Conservation (phyloP, 257 asterid genomes). For the Paraleonurus japonicus region DNA sequence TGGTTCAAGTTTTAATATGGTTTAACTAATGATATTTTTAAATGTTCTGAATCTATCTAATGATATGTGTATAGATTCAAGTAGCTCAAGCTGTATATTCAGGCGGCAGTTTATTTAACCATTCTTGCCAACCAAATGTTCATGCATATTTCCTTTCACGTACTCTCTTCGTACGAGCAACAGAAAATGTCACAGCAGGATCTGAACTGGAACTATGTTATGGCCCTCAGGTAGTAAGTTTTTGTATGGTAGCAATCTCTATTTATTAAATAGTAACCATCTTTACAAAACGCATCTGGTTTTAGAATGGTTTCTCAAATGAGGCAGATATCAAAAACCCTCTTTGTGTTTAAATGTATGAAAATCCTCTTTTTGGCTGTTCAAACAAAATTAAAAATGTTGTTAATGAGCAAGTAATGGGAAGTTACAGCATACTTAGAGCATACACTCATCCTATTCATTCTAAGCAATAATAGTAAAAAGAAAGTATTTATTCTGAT, state of each 20-base stretch:
- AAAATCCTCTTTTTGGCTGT: too few relatives aligned
- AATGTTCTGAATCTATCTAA: constrained; percentile 19
- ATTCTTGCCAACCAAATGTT: constrained; percentile 85
- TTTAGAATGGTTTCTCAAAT: constrained; percentile 13
- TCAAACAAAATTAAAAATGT: too few relatives aligned
- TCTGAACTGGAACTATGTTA: constrained; percentile 81
- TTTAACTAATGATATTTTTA: constrained; percentile 19
- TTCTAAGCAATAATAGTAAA: not conserved
- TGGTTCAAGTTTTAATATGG: constrained; percentile 12
- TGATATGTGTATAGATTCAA: constrained; percentile 52
- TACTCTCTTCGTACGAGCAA: constrained; percentile 69
- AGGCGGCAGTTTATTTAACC: constrained; percentile 84
- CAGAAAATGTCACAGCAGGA: constrained; percentile 64
- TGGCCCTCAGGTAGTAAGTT: constrained; percentile 76
- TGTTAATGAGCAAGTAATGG: not conserved
- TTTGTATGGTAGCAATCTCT: not conserved
- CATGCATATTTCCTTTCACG: constrained; percentile 88
- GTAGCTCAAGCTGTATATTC: constrained; percentile 92
- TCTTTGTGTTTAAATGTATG: not conserved
- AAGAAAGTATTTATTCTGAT: not conserved
- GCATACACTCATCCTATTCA: not conserved
- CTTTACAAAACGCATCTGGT: constrained; percentile 21
- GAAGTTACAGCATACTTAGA: not conserved
- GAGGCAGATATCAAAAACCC: not conserved
- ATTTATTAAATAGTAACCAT: not conserved